Evolutionary conservation across 225 moss, liverwort and hornwort species (phyloP).

Genomic region (Pseudoscleropodium purum): DNA sequence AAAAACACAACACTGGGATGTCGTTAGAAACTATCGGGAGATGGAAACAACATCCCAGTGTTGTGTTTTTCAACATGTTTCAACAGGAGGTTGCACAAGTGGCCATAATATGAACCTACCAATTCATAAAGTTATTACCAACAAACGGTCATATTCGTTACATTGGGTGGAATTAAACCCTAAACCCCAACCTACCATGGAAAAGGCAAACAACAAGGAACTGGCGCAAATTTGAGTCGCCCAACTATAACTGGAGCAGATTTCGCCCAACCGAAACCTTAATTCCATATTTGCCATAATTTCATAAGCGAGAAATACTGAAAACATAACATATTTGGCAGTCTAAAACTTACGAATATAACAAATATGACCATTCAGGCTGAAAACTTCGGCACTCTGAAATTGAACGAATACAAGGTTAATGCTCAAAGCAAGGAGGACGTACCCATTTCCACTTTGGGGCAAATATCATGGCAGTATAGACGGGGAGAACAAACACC

Average conservation of each 20-base stretch:
- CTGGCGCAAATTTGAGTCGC: not conserved
- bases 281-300: too few species aligned
- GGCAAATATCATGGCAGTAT: conserved; percentile 76
- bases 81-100: not conserved
- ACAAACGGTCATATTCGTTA: not conserved
- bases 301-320: not conserved
- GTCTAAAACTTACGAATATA: not conserved
- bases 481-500: conserved; percentile 77
- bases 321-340: not conserved
- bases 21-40: not conserved
- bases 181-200: not conserved
- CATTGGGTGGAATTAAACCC: not conserved
- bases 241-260: not conserved
- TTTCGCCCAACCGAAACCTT: not conserved
- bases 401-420: not conserved
- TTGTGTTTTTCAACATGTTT: not conserved
- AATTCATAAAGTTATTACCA: not conserved
- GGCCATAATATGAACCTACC: not conserved
- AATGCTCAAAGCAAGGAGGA: not conserved
- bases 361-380: not conserved
- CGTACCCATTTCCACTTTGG: conserved; percentile 76
- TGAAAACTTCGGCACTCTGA: not conserved
- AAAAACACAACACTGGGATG: not conserved
- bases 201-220: not conserved
- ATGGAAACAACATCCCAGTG: not conserved